Base-by-base conservation (phyloP, 371 early-diverging fungal species). In the Globomyces sp. region DNA sequence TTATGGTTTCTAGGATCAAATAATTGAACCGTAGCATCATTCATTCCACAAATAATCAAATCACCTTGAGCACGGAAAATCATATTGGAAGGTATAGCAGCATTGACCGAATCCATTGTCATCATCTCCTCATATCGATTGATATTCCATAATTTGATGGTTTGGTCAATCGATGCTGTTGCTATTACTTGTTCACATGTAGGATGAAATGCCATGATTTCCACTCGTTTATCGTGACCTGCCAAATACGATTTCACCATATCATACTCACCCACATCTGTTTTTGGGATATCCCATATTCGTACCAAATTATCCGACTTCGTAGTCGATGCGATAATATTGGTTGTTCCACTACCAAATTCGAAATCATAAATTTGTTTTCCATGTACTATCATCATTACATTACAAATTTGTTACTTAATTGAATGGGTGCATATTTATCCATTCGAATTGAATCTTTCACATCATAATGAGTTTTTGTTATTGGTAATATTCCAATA, bases 201-300 rank as follows among this genome's bases (percentile, higher is more conserved):
- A 2, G 76, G 71, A 41, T 73, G 76, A 43, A 68, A 75, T 40
- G 45, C 41, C 1, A 75, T 24, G 39, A 50, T 41, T 9, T 75
- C 70, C 40, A 75, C 68, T 13, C 46, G 49, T 59, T 71, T 75
- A 51, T 75, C 76, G 41, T 75, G 76, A 3, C 71, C 73, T 13
- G 73, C 76, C 11, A 75, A 58, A 63, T 52, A 72, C n/a, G 41
- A 11, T 10, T 13, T 65, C 3, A 40, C 41, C 2, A 42, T 45
- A 37, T 46, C 37, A 10, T 48, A 62, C 1, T 40, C 40, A 5
- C 8, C 37, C 4, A 50, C 45, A 4, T 24, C 10, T 0, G 24
- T 24, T 24, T 24, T 24, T 6, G 68, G 71, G 2, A 74, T 13
- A 13, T 68, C 58, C 74, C 74, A 74, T 5, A 74, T 46, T 8